These are phyloP conservation scores for Yamadazyma songkhlaensis DNA, from an alignment of 1,139 yeast genomes.

Conservation along the genomic window DNA sequence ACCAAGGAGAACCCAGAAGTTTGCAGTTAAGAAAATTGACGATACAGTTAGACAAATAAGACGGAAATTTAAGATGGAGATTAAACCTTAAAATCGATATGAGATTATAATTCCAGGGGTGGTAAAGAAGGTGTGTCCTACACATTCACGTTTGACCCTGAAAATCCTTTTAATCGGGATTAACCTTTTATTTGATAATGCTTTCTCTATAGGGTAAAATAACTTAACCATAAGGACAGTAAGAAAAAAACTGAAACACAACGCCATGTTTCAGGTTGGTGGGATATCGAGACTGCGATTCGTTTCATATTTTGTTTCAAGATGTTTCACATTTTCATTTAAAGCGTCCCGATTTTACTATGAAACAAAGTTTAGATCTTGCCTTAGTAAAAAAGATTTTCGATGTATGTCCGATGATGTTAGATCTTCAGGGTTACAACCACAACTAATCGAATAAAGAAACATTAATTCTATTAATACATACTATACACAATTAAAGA, in stretches of 20 bases:
- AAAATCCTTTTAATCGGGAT: background rate
- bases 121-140: background rate
- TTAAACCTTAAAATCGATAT: too few species aligned
- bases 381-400: background rate
- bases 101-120: background rate
- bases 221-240: too few species aligned
- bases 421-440: too few species aligned
- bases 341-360: background rate
- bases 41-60: too few species aligned
- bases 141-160: background rate
- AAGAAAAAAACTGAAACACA: too few species aligned
- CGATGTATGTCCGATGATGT: too few species aligned
- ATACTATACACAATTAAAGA: slow-evolving; percentile 8
- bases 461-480: slow-evolving; percentile 4
- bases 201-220: background rate
- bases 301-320: background rate
- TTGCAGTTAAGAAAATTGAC: too few species aligned
- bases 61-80: too few species aligned
- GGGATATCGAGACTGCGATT: too few species aligned
- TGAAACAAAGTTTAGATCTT: background rate
- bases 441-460: too few species aligned
- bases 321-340: background rate
- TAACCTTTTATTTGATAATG: background rate
- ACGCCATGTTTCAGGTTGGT: too few species aligned
- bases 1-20: too few species aligned